A percentile compares a stretch with the other conserved stretches of the same genome.
These are phyloP conservation scores for Penicillium odoratum DNA, from an alignment of 495 filamentous ascomycete genomes.

Conservation along the genomic window DNA sequence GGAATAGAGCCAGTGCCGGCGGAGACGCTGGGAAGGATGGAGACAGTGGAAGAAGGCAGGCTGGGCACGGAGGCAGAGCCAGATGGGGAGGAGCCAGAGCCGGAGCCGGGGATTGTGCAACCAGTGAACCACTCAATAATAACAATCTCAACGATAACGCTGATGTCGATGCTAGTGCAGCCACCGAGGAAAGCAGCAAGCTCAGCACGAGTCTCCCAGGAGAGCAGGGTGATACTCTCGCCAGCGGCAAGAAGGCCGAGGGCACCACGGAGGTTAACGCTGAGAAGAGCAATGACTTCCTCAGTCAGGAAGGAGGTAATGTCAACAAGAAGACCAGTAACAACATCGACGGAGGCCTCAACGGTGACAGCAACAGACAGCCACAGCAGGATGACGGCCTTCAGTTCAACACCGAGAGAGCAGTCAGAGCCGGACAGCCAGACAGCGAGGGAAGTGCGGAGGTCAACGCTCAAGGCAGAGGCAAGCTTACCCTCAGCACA, in stretches of 20 bases:
- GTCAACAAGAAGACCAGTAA: conserved; percentile 28
- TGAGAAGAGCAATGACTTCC: conserved; percentile 29
- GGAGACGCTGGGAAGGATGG: conserved; percentile 1
- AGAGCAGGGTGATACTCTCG: conserved; percentile 36
- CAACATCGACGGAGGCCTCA: conserved; percentile 32
- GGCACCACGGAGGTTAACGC: conserved; percentile 36
- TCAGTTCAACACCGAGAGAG: conserved; percentile 42
- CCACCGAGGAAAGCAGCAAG: conserved; percentile 44
- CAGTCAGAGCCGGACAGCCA: conserved; percentile 43
- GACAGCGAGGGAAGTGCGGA: conserved; percentile 35
- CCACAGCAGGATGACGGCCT: conserved; percentile 46
- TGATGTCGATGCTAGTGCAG: conserved; percentile 28
- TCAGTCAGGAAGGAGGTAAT: conserved; percentile 34
- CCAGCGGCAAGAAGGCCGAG: conserved; percentile 37
- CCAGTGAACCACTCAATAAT: conserved; percentile 46
- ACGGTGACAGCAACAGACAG: conserved; percentile 36
- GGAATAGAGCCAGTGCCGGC: neutral
- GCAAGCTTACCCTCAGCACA: conserved; percentile 38
- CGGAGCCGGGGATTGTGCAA: conserved; percentile 33
- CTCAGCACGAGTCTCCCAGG: conserved; percentile 39
- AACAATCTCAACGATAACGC: conserved; percentile 37
- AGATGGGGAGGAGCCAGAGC: conserved; percentile 12
- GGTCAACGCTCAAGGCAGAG: conserved; percentile 27
- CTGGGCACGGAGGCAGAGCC: conserved; percentile 4
- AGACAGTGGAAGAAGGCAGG: conserved; percentile 8